phyloP scores from a whole-genome alignment of 768 basidiomycete species.

The Trametes coccinea region DNA sequence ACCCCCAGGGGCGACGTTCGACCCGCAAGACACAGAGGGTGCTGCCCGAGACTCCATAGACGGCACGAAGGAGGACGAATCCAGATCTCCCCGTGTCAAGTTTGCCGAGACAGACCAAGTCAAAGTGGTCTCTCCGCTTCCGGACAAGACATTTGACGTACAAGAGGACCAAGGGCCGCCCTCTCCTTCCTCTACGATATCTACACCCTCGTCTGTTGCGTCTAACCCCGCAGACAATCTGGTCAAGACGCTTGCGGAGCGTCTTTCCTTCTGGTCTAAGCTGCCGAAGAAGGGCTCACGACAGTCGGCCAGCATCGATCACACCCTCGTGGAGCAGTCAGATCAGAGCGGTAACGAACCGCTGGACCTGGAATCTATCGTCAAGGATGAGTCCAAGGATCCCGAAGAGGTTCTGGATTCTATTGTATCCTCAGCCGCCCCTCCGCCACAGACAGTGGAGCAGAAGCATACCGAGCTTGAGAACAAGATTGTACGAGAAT shows the following conservation, averaged over 20 bases:
- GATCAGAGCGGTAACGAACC: conserved; percentile 20
- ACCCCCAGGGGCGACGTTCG: conserved; percentile 18
- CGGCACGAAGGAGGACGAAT: conserved; percentile 2
- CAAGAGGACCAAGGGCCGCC: conserved; percentile 21
- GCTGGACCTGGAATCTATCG: conserved; percentile 32
- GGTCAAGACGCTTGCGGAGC: conserved; percentile 60
- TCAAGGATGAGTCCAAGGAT: conserved; percentile 26
- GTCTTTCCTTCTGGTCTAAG: conserved; percentile 76
- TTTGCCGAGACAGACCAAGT: conserved; percentile 52
- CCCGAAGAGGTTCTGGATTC: conserved; percentile 55
- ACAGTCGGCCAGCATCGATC: conserved; percentile 16
- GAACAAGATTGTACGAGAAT: conserved; percentile 78
- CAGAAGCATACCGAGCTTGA: conserved; percentile 78
- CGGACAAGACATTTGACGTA: conserved; percentile 23
- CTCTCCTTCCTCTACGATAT: conserved; percentile 36
- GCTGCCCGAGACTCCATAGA: conserved; percentile 5
- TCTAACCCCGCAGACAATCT: conserved; percentile 48
- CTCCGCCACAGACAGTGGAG: conserved; percentile 60
- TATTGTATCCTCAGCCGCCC: conserved; percentile 61
- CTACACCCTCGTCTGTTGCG: conserved; percentile 52
- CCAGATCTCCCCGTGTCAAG: conserved; percentile 45
- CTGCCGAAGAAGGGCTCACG: conserved; percentile 29
- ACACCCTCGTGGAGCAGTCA: conserved; percentile 19
- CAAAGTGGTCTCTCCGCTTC: conserved; percentile 44
- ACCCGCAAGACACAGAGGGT: neutral